Conservation (phyloP, 441 rosid genomes). For the Theobroma grandiflorum region DNA sequence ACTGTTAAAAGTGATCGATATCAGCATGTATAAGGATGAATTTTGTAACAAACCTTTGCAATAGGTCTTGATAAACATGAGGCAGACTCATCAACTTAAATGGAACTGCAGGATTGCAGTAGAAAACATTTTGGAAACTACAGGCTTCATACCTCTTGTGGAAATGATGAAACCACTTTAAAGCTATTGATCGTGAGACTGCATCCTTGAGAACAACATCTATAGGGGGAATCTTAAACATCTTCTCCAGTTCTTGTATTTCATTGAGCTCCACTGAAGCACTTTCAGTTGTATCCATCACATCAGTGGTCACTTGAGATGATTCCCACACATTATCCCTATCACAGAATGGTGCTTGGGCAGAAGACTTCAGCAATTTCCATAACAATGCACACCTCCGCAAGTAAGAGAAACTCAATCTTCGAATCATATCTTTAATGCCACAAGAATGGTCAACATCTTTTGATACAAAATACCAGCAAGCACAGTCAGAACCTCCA, state of each 20-base stretch:
- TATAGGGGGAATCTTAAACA: slow-evolving; percentile 81
- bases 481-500: slow-evolving; percentile 59
- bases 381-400: slow-evolving; percentile 96
- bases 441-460: slow-evolving; percentile 57
- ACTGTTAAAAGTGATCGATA: slow-evolving; percentile 12
- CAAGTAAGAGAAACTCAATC: slow-evolving; percentile 80
- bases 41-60: slow-evolving; percentile 74
- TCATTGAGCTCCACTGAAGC: slow-evolving; percentile 61
- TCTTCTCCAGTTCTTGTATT: slow-evolving; percentile 70
- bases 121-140: slow-evolving; percentile 45
- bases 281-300: slow-evolving; percentile 45
- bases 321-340: slow-evolving; percentile 46
- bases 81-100: slow-evolving; percentile 92
- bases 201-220: slow-evolving; percentile 67
- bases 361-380: slow-evolving; percentile 72
- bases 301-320: slow-evolving; percentile 41
- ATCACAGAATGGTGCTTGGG: slow-evolving; percentile 60
- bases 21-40: slow-evolving; percentile 25
- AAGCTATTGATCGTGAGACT: slow-evolving; percentile 54
- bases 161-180: slow-evolving; percentile 81
- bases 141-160: slow-evolving; percentile 49
- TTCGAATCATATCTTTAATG: slow-evolving; percentile 61
- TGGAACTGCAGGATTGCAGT: slow-evolving; percentile 74
- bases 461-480: slow-evolving; percentile 60
- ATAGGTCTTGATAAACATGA: slow-evolving; percentile 82